Evolutionary conservation across 495 filamentous ascomycete species (phyloP).

Genomic region (Staphylotrichum longicolle): DNA sequence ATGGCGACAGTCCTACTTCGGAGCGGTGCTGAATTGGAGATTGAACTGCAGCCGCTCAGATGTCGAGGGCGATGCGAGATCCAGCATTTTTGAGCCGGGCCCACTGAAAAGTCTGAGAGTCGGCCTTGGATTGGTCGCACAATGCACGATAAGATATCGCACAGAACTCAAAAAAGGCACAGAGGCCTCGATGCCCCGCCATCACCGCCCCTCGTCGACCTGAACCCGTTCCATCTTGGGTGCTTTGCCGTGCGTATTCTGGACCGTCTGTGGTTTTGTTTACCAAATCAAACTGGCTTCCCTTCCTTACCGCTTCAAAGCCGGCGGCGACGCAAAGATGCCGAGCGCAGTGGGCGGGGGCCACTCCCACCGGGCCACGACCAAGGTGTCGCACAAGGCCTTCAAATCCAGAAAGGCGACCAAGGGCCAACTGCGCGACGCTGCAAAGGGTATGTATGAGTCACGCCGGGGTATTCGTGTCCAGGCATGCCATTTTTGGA

Average conservation of each 20-base stretch:
- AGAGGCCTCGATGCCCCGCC: constrained; percentile 28
- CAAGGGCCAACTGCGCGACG: constrained; percentile 78
- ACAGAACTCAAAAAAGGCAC: constrained; percentile 29
- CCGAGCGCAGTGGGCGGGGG: constrained; percentile 50
- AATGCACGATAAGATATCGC: constrained; percentile 32
- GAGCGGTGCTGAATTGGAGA: neutral
- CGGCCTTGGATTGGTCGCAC: constrained; percentile 22
- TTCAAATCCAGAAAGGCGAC: constrained; percentile 91
- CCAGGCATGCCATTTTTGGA: no score
- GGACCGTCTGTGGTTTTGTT: neutral
- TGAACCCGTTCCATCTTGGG: constrained; percentile 12
- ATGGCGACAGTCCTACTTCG: constrained; percentile 12
- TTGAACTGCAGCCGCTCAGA: constrained; percentile 1
- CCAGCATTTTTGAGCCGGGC: constrained; percentile 24
- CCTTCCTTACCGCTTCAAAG: constrained; percentile 85
- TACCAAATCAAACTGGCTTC: constrained; percentile 54
- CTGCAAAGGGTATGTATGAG: constrained; percentile 65
- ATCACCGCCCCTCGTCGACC: constrained; percentile 21
- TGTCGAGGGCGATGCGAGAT: neutral
- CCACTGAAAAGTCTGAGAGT: constrained; percentile 33
- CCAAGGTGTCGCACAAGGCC: constrained; percentile 77
- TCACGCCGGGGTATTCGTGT: constrained; percentile 14
- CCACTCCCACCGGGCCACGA: constrained; percentile 90
- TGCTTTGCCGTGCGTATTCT: neutral
- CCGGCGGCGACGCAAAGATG: constrained; percentile 67